Conservation (phyloP, 306 rosid species). For the Cyclanthera cordifolia region DNA sequence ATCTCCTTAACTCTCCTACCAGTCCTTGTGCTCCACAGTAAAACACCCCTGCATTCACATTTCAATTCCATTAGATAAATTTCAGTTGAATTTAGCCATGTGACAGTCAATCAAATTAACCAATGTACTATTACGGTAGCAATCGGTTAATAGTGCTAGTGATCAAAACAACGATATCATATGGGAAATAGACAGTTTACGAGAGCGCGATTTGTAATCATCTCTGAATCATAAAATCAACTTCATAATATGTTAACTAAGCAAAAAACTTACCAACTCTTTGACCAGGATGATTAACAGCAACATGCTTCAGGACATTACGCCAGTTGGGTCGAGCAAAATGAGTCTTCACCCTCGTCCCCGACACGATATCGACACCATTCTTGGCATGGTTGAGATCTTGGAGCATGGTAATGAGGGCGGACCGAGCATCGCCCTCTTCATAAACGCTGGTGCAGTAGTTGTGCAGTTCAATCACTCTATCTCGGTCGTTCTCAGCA, state of each 20-base stretch:
- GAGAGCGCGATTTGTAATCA: not conserved
- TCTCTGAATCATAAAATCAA: not conserved
- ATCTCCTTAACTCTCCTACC: slow-evolving; percentile 56
- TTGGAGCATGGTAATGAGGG: slow-evolving; percentile 80
- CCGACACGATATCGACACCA: slow-evolving; percentile 70
- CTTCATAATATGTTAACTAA: not conserved
- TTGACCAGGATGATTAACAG: slow-evolving; percentile 48
- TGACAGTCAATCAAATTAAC: not conserved
- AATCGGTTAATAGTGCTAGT: not conserved
- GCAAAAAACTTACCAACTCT: slow-evolving; percentile 50
- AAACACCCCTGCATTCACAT: slow-evolving; percentile 51
- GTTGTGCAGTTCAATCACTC: slow-evolving; percentile 63
- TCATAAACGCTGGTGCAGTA: slow-evolving; percentile 82
- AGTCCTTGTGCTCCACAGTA: slow-evolving; percentile 64
- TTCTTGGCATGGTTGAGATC: slow-evolving; percentile 66
- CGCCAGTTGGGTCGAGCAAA: slow-evolving; percentile 88
- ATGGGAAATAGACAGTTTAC: no score
- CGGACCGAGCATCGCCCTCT: slow-evolving; percentile 87
- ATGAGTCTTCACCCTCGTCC: slow-evolving; percentile 68
- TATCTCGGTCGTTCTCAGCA: slow-evolving; percentile 50
- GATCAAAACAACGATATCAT: not conserved
- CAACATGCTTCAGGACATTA: slow-evolving; percentile 47
- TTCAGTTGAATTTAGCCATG: not conserved
- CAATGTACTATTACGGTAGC: not conserved
- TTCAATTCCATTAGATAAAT: not conserved